Base-by-base conservation (phyloP, 2,329 filamentous ascomycete species). In the Talaromyces rugulosus region DNA sequence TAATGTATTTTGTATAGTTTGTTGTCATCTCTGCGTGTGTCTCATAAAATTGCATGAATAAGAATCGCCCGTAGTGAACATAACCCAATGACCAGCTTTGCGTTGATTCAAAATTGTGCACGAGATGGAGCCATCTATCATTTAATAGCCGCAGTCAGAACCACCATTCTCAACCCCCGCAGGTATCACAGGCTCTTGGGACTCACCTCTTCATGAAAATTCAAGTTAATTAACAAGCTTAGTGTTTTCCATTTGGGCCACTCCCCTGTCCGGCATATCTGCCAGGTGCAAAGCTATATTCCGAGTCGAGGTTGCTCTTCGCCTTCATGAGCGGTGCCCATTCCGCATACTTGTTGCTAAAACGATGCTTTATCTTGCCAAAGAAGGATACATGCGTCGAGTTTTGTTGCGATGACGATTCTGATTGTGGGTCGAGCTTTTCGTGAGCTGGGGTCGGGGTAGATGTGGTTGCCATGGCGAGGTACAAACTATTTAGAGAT, bases 311-410 rank as follows among this genome's bases (percentile, higher is more conserved):
- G 34, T 66, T 55, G 30, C 57, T 66, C 54, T 65, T 66, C n/a
- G 67, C 66, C 14, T 64, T 62, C 64, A 67, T 66, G 52, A 68
- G 27, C 12, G 64, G 59, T 5, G 66, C 67, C 67, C 65, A 68
- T 12, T 63, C 56, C 33, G 56, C 50, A 2, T 27, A 55, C 34
- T 61, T 60, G 33, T 53, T 28, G 11, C 44, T 42, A 31, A 62
- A 40, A 16, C 55, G 54, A 31, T 55, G 53, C 36, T 14, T 59
- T 34, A 62, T 40, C n/a, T 61, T 59, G 55, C 61, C 11, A 9
- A 62, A 42, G 14, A 62, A 52, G n/a, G 61, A 62, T 5, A 18
- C 27, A n/a, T 56, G 53, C 36, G 55, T 33, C 34, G 53, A 27
- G 18, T 4, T 23, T 12, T 30, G 23, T 27, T 3, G 23, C 18